A percentile compares a stretch with the other conserved stretches of the same genome.
These are phyloP conservation scores for Cladophialophora chaetospira DNA, from an alignment of 2,329 filamentous ascomycete species.

Conservation along the genomic window DNA sequence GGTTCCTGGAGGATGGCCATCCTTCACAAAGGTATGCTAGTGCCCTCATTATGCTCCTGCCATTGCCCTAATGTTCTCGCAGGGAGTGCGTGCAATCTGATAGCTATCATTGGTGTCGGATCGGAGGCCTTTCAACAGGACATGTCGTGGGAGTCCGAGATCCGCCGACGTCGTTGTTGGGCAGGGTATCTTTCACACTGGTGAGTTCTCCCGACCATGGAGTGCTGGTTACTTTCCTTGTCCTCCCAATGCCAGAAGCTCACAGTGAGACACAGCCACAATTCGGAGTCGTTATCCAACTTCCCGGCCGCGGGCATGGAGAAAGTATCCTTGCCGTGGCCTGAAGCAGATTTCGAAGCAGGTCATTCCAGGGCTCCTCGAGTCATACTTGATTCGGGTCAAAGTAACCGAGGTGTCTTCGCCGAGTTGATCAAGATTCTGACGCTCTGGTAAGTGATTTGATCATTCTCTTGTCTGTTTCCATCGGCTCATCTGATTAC, in stretches of 20 bases:
- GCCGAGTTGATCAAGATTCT: slow-evolving; percentile 12
- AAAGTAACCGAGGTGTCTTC: not conserved
- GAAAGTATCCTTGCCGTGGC: slow-evolving; percentile 9
- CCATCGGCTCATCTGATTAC: not conserved
- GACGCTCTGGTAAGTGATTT: slow-evolving; percentile 11
- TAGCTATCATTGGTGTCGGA: slow-evolving; percentile 6
- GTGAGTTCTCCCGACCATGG: too few relatives aligned
- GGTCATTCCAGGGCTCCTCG: not conserved
- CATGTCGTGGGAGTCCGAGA: slow-evolving; percentile 1
- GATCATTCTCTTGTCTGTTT: not conserved
- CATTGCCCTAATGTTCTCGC: not conserved
- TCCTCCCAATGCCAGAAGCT: too few relatives aligned
- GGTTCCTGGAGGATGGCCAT: not conserved
- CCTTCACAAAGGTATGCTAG: not conserved
- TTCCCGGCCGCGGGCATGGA: not conserved
- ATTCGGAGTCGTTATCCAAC: not conserved
- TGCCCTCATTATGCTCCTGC: not conserved
- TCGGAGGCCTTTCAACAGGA: not conserved
- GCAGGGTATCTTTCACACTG: slow-evolving; percentile 16
- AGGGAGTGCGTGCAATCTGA: slow-evolving; percentile 10
- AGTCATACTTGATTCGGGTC: not conserved
- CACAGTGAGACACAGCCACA: too few relatives aligned
- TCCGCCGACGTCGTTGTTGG: slow-evolving; percentile 16
- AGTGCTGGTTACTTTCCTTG: too few relatives aligned
- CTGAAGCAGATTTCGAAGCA: slow-evolving; percentile 13